Base-by-base conservation (phyloP, 106 monocot genomes). In the Amphibolis antarctica region DNA sequence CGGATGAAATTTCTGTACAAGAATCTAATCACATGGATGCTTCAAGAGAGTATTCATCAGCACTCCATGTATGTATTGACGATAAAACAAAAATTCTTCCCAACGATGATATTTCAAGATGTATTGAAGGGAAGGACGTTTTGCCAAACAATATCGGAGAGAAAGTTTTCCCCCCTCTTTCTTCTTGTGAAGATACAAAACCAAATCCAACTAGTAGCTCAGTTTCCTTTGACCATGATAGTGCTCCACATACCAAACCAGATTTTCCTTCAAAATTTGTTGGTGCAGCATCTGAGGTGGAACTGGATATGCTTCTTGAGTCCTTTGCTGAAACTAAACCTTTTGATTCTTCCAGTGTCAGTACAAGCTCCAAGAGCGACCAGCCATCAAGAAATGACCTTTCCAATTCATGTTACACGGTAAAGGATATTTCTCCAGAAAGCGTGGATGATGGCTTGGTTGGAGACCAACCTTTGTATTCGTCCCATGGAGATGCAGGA, bases 221-320 rank as follows among this genome's bases (percentile, higher is more conserved):
- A 49, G 48, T 13, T 14, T 49, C 11, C n/a, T 14, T 49, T 49
- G 48, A 57, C 4, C 5, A 11, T 15, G 28, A 30, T 28, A 12
- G 26, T 15, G 57, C 24, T 57, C 57, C 57, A 57, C 0, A 57
- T 14, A 26, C 57, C 2, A 27, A 57, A 12, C 26, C 25, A 26
- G 27, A 57, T 57, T 15, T 28, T 4, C 26, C 13, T 5, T 57
- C 29, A 12, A 61, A 61, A 4, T 53, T 42, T 54, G 23, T 42
- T 42, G 52, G 10, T n/a, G 22, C 52, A 17, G 9, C 17, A 24
- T 36, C 54, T 10, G 54, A 22, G 20, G 66, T 30, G 42, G 66
- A 66, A 13, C 20, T 66, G n/a, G 54, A 66, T 24, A 42, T 30
- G 66, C 66, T 66, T 53, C 53, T 53, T 53, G 20, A 31, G 21